A percentile compares a stretch with the other conserved stretches of the same genome.
Conservation (phyloP, 176 grass and related monocot species). For the Bromus sterilis region DNA sequence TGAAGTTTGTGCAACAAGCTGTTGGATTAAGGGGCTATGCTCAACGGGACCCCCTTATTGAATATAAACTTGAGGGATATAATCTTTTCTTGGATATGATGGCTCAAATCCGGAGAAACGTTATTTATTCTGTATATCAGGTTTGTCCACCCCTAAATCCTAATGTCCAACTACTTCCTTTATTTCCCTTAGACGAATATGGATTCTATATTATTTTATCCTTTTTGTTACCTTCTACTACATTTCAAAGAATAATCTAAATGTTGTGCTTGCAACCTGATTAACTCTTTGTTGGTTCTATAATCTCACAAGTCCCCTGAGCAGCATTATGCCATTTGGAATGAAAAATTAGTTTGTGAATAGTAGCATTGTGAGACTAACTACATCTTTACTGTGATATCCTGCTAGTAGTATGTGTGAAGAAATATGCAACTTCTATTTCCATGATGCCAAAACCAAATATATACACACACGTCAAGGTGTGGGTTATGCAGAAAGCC, state of each 20-base stretch:
- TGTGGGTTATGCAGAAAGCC: not conserved
- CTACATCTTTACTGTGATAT: not conserved
- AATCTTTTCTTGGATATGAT: constrained; percentile 99
- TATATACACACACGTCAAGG: not conserved
- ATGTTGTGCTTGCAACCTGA: not conserved
- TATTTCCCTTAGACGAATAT: not conserved
- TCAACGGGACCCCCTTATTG: constrained; percentile 91
- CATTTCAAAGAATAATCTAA: not conserved
- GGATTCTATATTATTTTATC: not conserved
- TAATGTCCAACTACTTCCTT: not conserved
- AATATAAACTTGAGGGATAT: constrained; percentile 97
- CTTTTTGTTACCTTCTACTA: not conserved
- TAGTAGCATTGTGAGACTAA: not conserved
- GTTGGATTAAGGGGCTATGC: constrained; percentile 97
- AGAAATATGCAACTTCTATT: no score
- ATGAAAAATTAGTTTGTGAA: not conserved
- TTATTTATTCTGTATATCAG: constrained; percentile 98
- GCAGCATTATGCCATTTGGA: not conserved
- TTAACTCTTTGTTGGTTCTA: not conserved
- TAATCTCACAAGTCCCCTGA: not conserved
- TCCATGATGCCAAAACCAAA: not conserved
- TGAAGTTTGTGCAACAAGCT: constrained; percentile 98
- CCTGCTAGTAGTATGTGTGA: no score
- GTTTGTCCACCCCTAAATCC: constrained; percentile 26
- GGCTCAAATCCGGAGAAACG: constrained; percentile 96